Percentiles rank a stretch among this genome's conserved stretches.
Conservation (phyloP, 140 eudicot species). For the Erigeron philadelphicus region DNA sequence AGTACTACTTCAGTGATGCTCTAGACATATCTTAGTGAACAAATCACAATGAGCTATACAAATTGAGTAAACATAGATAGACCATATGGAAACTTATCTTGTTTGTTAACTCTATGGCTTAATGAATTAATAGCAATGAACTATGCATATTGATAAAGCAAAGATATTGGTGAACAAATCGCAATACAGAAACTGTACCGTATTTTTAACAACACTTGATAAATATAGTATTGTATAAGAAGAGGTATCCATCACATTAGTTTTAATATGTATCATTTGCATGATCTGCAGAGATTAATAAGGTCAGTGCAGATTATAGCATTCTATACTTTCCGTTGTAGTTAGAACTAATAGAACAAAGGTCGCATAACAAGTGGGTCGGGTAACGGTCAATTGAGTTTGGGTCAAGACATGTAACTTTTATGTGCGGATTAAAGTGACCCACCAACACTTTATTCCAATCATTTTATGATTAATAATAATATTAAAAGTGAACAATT, state of each 20-base stretch:
- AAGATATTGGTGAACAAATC: too few relatives aligned
- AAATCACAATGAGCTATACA: neutral
- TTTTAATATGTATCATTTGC: slow-evolving; percentile 55
- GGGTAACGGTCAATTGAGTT: neutral
- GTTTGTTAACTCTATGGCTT: neutral
- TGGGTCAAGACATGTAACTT: neutral
- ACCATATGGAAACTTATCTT: neutral
- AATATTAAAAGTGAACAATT: neutral
- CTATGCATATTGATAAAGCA: too few relatives aligned
- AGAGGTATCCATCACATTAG: slow-evolving; percentile 59
- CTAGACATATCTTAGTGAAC: neutral
- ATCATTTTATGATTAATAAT: too few relatives aligned
- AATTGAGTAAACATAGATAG: neutral
- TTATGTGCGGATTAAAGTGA: neutral
- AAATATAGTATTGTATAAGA: slow-evolving; percentile 49
- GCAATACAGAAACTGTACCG: slow-evolving; percentile 29
- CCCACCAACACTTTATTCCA: neutral
- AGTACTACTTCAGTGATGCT: too few relatives aligned
- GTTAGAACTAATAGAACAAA: neutral
- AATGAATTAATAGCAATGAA: too few relatives aligned
- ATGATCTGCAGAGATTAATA: slow-evolving; percentile 42
- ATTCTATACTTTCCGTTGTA: neutral
- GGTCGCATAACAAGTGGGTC: neutral
- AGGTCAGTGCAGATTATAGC: slow-evolving; percentile 7
- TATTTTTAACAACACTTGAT: slow-evolving; percentile 77